Base-by-base conservation (phyloP, 148 eudicot genomes). In the Linanthus parryae region DNA sequence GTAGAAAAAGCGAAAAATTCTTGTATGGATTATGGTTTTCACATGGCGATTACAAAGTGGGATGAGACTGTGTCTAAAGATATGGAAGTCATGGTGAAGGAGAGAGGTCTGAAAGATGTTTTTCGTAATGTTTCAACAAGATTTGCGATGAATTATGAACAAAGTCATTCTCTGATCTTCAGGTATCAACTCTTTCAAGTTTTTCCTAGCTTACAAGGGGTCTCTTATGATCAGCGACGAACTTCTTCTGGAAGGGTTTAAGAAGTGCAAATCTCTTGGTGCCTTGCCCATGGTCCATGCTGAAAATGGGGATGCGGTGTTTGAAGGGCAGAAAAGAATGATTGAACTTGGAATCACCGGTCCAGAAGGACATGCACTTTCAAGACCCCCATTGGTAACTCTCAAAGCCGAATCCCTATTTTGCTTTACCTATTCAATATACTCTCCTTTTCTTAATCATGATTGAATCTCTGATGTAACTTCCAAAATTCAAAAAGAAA, bases 221-320 rank as follows among this genome's bases (percentile, higher is more conserved):
- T 54, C 86, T 57, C 68, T 83, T 52, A 92, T 92, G 98, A 59
- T 92, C 55, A 79, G 73, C 13, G 98, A 92, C 40, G 98, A 92
- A 56, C 80, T 79, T 63, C 56, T 92, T 19, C 56, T 92, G 27
- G 96, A 92, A 84, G 98, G 94, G 20, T 62, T 92, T 50, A 92
- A 92, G 57, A 84, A 66, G 60, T 87, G 98, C 84, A 92, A 87
- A 69, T 79, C 90, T 47, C 78, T 92, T 75, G 98, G 98, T 37
- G 98, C 98, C 46, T 65, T 92, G 60, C 77, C 98, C 50, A 87
- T 92, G 98, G 98, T 87, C 56, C 98, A 92, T 64, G 98, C 98
- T 5, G 96, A 92, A 74, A 92, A 87, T 66, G 96, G 98, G 23
- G 98, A 92, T 72, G 98, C 96, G 65, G 98, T 92, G 54, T 81